Evolutionary conservation across 2,329 filamentous ascomycete species (phyloP).

Genomic region (Akanthomyces uredinophilus): DNA sequence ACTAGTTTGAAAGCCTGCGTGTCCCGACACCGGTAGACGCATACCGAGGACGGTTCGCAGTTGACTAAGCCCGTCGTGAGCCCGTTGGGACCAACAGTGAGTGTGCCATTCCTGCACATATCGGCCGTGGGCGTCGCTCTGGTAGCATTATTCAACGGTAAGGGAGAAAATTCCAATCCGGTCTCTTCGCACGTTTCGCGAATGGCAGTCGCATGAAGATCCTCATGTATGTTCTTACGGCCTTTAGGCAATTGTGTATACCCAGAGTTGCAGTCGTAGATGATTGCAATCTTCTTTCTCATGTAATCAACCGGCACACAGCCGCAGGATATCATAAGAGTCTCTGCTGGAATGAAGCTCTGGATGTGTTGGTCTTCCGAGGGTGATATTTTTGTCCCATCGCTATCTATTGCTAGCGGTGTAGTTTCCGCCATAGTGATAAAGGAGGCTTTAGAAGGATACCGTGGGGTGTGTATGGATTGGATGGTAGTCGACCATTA

Average conservation of each 20-base stretch:
- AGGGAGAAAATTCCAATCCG: conserved; percentile 23
- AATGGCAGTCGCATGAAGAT: too few species aligned
- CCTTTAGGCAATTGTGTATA: conserved; percentile 46
- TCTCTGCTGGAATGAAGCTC: conserved; percentile 35
- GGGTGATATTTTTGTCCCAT: not conserved
- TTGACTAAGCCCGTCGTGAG: conserved; percentile 27
- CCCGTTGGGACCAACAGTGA: conserved; percentile 12
- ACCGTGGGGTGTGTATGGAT: too few species aligned
- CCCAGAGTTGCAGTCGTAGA: too few species aligned
- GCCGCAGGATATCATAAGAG: conserved; percentile 42
- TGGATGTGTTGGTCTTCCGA: conserved; percentile 6
- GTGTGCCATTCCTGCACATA: conserved; percentile 1
- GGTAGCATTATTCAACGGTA: conserved; percentile 38
- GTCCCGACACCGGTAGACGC: conserved; percentile 31
- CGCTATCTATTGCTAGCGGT: not conserved
- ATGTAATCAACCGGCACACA: conserved; percentile 39
- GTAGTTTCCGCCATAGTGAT: not conserved
- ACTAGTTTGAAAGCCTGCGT: conserved; percentile 34
- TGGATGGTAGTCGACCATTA: too few species aligned
- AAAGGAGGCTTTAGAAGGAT: too few species aligned
- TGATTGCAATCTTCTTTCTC: conserved; percentile 27
- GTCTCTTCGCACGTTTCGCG: too few species aligned
- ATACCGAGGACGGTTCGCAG: conserved; percentile 33
- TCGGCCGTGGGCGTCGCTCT: conserved; percentile 33
- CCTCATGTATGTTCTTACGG: conserved; percentile 43